A percentile compares a stretch with the other conserved stretches of the same genome.
Evolutionary conservation across 164 flowering plant genomes (phyloP).

Genomic region (Vitis labrusca): DNA sequence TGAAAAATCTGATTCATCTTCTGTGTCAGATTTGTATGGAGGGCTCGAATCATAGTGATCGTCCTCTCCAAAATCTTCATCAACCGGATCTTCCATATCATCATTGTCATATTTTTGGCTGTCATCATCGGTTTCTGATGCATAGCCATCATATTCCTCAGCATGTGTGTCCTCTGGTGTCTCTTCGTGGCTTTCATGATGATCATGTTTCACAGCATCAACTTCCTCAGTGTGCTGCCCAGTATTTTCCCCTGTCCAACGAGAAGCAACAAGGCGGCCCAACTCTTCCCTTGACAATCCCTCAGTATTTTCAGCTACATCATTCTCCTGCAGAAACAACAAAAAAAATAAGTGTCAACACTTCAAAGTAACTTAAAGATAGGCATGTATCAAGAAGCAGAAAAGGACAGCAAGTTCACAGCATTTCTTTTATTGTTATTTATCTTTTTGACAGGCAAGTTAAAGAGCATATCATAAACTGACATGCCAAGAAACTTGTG

Average conservation of each 20-base stretch:
- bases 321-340: conserved; percentile 37
- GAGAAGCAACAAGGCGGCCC: conserved; percentile 91
- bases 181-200: conserved; percentile 35
- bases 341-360: background rate
- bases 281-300: conserved; percentile 89
- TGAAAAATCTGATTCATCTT: conserved; percentile 59
- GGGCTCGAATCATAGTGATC: conserved; percentile 51
- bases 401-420: too few relatives aligned
- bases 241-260: conserved; percentile 90
- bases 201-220: conserved; percentile 28
- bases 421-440: too few relatives aligned
- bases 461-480: too few relatives aligned
- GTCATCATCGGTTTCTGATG: conserved; percentile 65
- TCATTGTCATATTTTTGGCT: conserved; percentile 46
- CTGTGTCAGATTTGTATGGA: conserved; percentile 48
- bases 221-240: conserved; percentile 38
- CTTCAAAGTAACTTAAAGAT: background rate
- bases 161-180: conserved; percentile 33
- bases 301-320: conserved; percentile 44
- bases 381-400: too few relatives aligned
- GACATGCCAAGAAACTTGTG: too few relatives aligned
- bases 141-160: conserved; percentile 67
- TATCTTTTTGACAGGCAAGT: too few relatives aligned
- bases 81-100: conserved; percentile 42
- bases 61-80: conserved; percentile 47